Base-by-base conservation (phyloP, 176 grass and related monocot species). In the Stipa capillata region DNA sequence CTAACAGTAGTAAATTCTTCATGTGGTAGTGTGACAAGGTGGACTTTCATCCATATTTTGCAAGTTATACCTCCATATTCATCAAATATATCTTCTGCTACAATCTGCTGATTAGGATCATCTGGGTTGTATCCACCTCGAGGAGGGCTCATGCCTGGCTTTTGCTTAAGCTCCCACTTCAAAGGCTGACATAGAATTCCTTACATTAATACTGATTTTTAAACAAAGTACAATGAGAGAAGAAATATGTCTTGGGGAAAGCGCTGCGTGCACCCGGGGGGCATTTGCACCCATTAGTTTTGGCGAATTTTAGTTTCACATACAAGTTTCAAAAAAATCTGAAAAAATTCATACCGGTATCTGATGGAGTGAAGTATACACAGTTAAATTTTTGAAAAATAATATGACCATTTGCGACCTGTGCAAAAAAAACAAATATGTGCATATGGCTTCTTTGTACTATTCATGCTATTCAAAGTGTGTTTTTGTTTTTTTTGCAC, bases 141-240 rank as follows among this genome's bases (percentile, higher is more conserved):
- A 62, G 96, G 96, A 83, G 96, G 96, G 78, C 92, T 99, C 83
- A 99, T 89, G 49, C 96, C 96, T 13, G 96, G 92, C 50, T 91
- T 99, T 71, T 95, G 92, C 86, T 95, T 99, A 80, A 99, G 88
- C 57, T 99, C 96, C 96, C 96, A 99, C 75, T 95, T 99, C 78
- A 95, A 87, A 77, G 92, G 92, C 90, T 94, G 80, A 35, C 57
- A 78, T 72, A 66, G 1, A 67, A 68, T 44, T 83, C 13, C 21
- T 74, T 25, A 20, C 31, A 18, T 82, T 85, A 73, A 51, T 65
- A 35, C 33, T 58, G 12, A 1, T 77, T 74, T 59, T 66, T 11
- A 65, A 79, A 60, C 9, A 15, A 58, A 65, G 5, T 36, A 70
- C 42, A 88, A 43, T 25, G 2, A 61, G 9, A 3, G 28, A 68